A percentile compares a stretch with the other conserved stretches of the same genome.
Evolutionary conservation across 1,139 yeast genomes (phyloP).

Genomic region (Hanseniaspora uvarum): DNA sequence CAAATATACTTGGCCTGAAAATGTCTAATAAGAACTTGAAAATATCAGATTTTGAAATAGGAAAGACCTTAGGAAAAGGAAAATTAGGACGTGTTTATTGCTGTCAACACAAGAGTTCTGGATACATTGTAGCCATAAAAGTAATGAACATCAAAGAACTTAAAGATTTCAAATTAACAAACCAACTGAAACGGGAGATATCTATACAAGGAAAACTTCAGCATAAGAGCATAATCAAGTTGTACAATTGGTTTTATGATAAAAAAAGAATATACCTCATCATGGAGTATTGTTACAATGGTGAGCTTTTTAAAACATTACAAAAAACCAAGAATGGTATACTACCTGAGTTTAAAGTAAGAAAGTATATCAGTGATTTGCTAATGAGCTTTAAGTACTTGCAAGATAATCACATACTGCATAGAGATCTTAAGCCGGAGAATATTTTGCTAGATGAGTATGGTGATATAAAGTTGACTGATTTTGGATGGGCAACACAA

Average conservation of each 20-base stretch:
- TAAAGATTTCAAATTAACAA: constrained; percentile 65
- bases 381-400: constrained; percentile 67
- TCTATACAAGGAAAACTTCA: constrained; percentile 73
- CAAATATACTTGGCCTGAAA: not conserved
- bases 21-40: constrained; percentile 25
- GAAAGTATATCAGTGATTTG: constrained; percentile 72
- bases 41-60: constrained; percentile 65
- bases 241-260: constrained; percentile 82
- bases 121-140: constrained; percentile 79
- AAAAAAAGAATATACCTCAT: constrained; percentile 66
- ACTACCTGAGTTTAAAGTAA: constrained; percentile 62
- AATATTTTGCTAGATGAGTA: constrained; percentile 67
- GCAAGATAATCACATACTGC: constrained; percentile 71
- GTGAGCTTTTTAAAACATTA: constrained; percentile 72
- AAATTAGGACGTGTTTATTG: constrained; percentile 89
- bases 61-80: constrained; percentile 83
- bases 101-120: constrained; percentile 63
- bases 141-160: constrained; percentile 80
- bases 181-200: constrained; percentile 79
- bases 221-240: constrained; percentile 69
- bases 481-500: constrained; percentile 93
- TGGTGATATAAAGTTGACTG: constrained; percentile 70
- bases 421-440: constrained; percentile 88
- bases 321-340: constrained; percentile 43
- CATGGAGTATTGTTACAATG: constrained; percentile 74